Percentiles rank a stretch among this genome's conserved stretches.
These are phyloP conservation scores for Chrysoporthe deuterocubensis DNA, from an alignment of 2,329 filamentous ascomycete genomes.

Conservation along the genomic window DNA sequence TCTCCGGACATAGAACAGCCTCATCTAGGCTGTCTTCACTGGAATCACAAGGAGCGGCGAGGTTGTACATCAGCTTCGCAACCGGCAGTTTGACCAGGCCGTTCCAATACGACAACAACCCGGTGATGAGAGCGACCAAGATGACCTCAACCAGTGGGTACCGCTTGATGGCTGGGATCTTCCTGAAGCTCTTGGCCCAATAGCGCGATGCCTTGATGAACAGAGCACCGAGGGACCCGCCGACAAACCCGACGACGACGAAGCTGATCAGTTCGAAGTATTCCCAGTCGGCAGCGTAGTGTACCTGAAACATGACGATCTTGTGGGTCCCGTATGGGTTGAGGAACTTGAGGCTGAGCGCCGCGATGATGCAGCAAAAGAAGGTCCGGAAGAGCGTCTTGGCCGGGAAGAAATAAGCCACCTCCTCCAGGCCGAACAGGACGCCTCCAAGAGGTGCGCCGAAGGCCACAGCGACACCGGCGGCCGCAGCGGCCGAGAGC, in stretches of 20 bases:
- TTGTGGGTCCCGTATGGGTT: conserved; percentile 97
- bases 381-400: conserved; percentile 98
- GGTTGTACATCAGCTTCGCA: conserved; percentile 85
- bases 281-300: conserved; percentile 89
- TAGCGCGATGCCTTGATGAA: conserved; percentile 95
- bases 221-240: conserved; percentile 81
- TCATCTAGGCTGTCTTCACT: conserved; percentile 64
- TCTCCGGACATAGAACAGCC: conserved; percentile 77
- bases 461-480: conserved; percentile 92
- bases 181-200: conserved; percentile 89
- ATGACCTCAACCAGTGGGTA: conserved; percentile 87
- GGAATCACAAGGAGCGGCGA: conserved; percentile 84
- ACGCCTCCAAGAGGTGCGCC: conserved; percentile 87
- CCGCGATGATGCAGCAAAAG: conserved; percentile 95
- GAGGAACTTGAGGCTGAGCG: conserved; percentile 88
- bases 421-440: conserved; percentile 91
- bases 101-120: conserved; percentile 91
- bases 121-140: conserved; percentile 84
- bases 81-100: conserved; percentile 86
- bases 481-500: conserved; percentile 88
- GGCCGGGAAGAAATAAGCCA: conserved; percentile 95
- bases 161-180: conserved; percentile 77
- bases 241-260: conserved; percentile 82
- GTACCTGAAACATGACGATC: conserved; percentile 94
- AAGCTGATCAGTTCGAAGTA: conserved; percentile 90